Base-by-base conservation (phyloP, 495 filamentous ascomycete species). In the Aspergillus nanangensis region DNA sequence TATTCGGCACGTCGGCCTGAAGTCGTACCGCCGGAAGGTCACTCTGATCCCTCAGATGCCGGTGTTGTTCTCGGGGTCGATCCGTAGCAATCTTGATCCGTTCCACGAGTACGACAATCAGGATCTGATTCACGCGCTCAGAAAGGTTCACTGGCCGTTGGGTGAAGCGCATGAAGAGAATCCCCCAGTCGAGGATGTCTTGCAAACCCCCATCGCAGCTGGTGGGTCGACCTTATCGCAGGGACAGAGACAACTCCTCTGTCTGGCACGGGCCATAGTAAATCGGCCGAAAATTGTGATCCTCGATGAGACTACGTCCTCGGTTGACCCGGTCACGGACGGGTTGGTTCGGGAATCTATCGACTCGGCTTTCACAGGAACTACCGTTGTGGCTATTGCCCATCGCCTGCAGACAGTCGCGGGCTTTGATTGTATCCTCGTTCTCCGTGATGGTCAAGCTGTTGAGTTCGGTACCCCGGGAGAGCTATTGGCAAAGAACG, bases 11-110 rank as follows among this genome's bases (percentile, higher is more conserved):
- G 79, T 94, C 53, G 81, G 79, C 19, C 74, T 92, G 0, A 80
- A 88, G n/a, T 78, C 84, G 33, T 75, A 92, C 1, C 79, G 88
- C 4, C 83, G 82, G 25, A 75, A 87, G 0, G 67, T 94, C 0
- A 85, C 86, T 23, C 91, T 94, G 58, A 94, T 94, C 33, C 88
- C 88, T 0, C 87, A 91, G 53, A 88, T 92, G 48, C 88, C 88
- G 0, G 87, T 92, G 3, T 73, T 96, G 0, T 94, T 95, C 69
- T 87, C 86, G 2, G 91, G 91, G 13, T 93, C 90, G 3, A 68
- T 96, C 25, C 79, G 89, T 33, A 78, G 75, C n/a, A 95, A 95
- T 53, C 77, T 95, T 18, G 90, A 95, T 57, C 80, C 90, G 1
- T 90, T 91, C 55, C 71, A 85, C 35, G 70, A 89, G 43, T 80